Evolutionary conservation across 2,329 filamentous ascomycete genomes (phyloP).

Genomic region (Trichophyton schoenleinii): DNA sequence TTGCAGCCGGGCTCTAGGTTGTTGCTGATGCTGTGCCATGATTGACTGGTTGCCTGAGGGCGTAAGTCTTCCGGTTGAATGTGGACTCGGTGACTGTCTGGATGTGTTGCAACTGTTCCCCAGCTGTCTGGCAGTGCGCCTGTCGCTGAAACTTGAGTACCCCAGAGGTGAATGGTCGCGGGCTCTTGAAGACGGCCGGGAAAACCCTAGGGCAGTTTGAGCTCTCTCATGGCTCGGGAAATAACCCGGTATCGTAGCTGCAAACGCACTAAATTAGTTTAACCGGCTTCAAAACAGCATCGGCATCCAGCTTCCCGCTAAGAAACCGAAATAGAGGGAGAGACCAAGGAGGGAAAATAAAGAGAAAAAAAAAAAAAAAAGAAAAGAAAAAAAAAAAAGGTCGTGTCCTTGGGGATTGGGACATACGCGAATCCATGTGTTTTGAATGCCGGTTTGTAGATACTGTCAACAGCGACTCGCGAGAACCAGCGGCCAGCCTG

Average conservation of each 20-base stretch:
- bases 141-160: not conserved
- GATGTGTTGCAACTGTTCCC: constrained; percentile 2
- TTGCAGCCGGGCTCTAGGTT: not conserved
- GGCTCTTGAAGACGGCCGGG: not conserved
- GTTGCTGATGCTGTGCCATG: constrained; percentile 7
- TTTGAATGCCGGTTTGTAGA: not conserved
- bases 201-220: constrained; percentile 16
- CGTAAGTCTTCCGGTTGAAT: not conserved
- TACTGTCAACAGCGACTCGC: not conserved
- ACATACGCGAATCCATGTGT: constrained; percentile 19
- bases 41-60: not conserved
- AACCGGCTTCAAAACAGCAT: not conserved
- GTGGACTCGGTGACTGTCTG: not conserved
- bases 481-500: not conserved
- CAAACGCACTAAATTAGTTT: not conserved
- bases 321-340: not conserved
- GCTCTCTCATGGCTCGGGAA: constrained; percentile 19
- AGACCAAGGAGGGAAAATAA: no score
- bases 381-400: not conserved
- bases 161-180: not conserved
- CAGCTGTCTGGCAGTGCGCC: not conserved
- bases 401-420: not conserved
- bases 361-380: no score
- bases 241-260: constrained; percentile 21
- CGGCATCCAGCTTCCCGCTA: not conserved